Conservation (phyloP, 106 monocot genomes). For the Apostasia ramifera region DNA sequence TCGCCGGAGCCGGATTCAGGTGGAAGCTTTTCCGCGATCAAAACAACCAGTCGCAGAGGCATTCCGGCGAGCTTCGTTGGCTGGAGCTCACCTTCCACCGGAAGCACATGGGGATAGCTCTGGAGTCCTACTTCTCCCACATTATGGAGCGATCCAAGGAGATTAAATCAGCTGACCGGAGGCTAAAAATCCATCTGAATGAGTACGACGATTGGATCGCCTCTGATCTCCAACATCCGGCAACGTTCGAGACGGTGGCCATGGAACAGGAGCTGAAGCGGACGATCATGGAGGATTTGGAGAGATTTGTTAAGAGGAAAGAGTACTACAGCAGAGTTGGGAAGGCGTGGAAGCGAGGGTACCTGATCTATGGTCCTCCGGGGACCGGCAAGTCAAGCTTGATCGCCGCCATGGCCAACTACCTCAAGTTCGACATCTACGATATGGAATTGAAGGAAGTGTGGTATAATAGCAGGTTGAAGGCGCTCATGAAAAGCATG, state of each 20-base stretch:
- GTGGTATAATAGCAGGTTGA: neutral
- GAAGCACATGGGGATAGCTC: conserved; percentile 12
- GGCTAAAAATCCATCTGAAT: conserved; percentile 17
- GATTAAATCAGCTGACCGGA: neutral
- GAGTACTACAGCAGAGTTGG: conserved; percentile 19
- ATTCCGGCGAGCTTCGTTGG: neutral
- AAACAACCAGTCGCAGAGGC: neutral
- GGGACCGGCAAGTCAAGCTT: conserved; percentile 46
- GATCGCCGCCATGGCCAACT: conserved; percentile 55
- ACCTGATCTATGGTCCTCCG: conserved; percentile 40
- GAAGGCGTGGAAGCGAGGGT: conserved; percentile 39
- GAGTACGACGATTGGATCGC: conserved; percentile 11
- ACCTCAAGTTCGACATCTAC: conserved; percentile 11
- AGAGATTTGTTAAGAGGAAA: conserved; percentile 17
- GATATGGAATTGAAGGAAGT: conserved; percentile 5
- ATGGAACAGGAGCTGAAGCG: conserved; percentile 25
- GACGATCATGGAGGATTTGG: conserved; percentile 14
- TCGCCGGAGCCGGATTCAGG: conserved; percentile 21
- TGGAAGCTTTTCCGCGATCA: conserved; percentile 11
- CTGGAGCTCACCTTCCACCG: conserved; percentile 26
- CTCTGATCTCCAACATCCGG: conserved; percentile 22
- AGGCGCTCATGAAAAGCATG: neutral
- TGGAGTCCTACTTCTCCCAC: conserved; percentile 13
- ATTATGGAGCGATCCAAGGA: conserved; percentile 9
- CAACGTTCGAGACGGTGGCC: conserved; percentile 36